Evolutionary conservation across 768 basidiomycete genomes (phyloP).

Genomic region (Xerocomellus intermedius): DNA sequence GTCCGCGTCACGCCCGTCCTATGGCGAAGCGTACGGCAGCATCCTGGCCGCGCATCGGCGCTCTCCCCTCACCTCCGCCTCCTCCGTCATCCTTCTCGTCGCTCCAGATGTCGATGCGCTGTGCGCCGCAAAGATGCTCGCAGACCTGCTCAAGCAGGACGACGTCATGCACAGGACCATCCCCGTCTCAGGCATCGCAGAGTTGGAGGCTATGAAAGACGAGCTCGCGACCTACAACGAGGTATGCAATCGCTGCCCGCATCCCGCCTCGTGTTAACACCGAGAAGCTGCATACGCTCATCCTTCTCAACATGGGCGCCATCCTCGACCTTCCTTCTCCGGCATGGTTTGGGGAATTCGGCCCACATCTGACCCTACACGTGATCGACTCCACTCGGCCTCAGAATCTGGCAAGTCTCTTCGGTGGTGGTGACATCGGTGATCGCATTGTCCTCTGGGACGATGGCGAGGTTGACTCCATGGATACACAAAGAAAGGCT

Average conservation of each 20-base stretch:
- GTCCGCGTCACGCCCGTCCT: slow-evolving; percentile 56
- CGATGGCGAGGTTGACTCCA: slow-evolving; percentile 73
- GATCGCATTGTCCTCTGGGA: slow-evolving; percentile 90
- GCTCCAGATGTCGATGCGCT: slow-evolving; percentile 91
- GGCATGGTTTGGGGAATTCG: slow-evolving; percentile 76
- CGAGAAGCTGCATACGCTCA: slow-evolving; percentile 76
- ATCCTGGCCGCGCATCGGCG: slow-evolving; percentile 73
- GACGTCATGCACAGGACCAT: slow-evolving; percentile 88
- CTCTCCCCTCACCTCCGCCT: slow-evolving; percentile 73
- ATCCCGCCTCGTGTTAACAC: not conserved
- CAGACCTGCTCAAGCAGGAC: slow-evolving; percentile 87
- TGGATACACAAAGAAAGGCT: slow-evolving; percentile 71
- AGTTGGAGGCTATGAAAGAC: slow-evolving; percentile 63
- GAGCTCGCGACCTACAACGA: slow-evolving; percentile 67
- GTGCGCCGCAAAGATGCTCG: slow-evolving; percentile 88
- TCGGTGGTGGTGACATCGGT: slow-evolving; percentile 62
- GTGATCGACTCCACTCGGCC: slow-evolving; percentile 94
- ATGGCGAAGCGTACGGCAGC: slow-evolving; percentile 67
- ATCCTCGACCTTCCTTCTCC: slow-evolving; percentile 76
- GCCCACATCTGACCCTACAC: slow-evolving; percentile 67
- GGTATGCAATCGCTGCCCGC: slow-evolving; percentile 39
- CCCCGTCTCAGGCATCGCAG: slow-evolving; percentile 83
- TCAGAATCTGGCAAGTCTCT: slow-evolving; percentile 83
- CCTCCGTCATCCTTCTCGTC: slow-evolving; percentile 82
- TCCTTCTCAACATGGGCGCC: slow-evolving; percentile 90